Evolutionary conservation across 768 basidiomycete species (phyloP).

Genomic region (Collybia mongolica): DNA sequence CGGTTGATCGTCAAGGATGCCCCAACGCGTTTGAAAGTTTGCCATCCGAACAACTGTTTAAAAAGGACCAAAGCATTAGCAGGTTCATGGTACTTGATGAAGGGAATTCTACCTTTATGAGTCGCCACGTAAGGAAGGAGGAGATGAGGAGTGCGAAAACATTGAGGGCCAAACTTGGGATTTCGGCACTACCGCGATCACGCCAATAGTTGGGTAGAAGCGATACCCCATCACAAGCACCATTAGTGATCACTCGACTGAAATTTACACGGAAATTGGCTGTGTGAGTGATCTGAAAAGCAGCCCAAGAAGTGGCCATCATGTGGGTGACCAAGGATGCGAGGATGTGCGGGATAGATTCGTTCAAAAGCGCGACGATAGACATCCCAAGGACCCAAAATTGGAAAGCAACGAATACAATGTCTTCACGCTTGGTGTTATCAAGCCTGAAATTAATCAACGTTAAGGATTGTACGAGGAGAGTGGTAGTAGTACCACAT

Average conservation of each 20-base stretch:
- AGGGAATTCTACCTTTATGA: conserved; percentile 60
- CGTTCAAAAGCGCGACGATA: conserved; percentile 65
- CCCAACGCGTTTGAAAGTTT: conserved; percentile 85
- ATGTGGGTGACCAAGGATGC: conserved; percentile 74
- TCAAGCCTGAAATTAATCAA: conserved; percentile 43
- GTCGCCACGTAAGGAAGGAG: conserved; percentile 65
- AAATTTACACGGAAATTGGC: conserved; percentile 57
- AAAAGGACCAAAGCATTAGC: background rate
- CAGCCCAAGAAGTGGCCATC: conserved; percentile 72
- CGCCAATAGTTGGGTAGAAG: conserved; percentile 69
- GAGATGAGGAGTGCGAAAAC: conserved; percentile 58
- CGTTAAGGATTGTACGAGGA: background rate
- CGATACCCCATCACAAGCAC: conserved; percentile 56
- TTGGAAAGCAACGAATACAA: conserved; percentile 77
- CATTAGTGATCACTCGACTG: conserved; percentile 53
- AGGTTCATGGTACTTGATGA: background rate
- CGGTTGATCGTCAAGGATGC: conserved; percentile 73
- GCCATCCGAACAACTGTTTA: conserved; percentile 72
- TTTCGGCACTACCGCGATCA: conserved; percentile 57
- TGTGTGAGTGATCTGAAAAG: conserved; percentile 63
- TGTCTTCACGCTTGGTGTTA: conserved; percentile 75
- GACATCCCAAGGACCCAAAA: conserved; percentile 83
- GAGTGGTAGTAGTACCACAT: conserved; percentile 22
- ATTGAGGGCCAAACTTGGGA: conserved; percentile 64
- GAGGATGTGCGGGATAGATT: conserved; percentile 79